These are phyloP conservation scores for Melocanna baccifera DNA, from an alignment of 176 grass and related monocot genomes.

Conservation along the genomic window DNA sequence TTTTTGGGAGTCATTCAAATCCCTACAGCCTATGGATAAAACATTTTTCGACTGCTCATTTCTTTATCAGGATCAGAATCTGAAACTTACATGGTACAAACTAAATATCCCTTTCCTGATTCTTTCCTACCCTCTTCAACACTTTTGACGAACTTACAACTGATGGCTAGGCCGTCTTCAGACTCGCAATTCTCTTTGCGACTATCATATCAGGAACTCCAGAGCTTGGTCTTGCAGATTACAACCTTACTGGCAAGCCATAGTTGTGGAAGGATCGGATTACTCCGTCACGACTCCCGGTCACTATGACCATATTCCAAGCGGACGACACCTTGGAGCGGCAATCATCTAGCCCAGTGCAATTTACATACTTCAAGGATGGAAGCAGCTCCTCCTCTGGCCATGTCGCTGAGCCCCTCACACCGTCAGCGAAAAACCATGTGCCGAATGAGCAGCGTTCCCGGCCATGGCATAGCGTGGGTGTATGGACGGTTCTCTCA, in stretches of 20 bases:
- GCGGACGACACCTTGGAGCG: conserved; percentile 21
- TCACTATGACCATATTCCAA: conserved; percentile 63
- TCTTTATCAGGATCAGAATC: background rate
- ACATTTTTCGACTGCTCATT: background rate
- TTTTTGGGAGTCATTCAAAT: conserved; percentile 62
- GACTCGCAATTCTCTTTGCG: background rate
- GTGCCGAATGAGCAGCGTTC: conserved; percentile 49
- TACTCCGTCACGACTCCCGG: conserved; percentile 56
- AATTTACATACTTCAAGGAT: background rate
- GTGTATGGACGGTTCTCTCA: background rate
- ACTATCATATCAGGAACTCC: background rate
- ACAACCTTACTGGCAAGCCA: conserved; percentile 66
- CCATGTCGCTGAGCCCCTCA: conserved; percentile 51
- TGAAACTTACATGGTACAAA: background rate
- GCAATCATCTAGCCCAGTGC: background rate
- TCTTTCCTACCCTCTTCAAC: background rate
- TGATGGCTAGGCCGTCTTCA: background rate
- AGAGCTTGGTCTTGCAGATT: background rate
- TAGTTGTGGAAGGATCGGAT: conserved; percentile 83
- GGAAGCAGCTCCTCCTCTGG: conserved; percentile 69
- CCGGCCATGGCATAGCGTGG: conserved; percentile 24
- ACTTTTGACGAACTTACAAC: background rate
- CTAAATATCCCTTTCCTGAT: background rate
- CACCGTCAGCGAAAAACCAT: conserved; percentile 45
- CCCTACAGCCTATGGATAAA: background rate